Base-by-base conservation (phyloP, 179 eudicot genomes). In the Corrigiola litoralis region DNA sequence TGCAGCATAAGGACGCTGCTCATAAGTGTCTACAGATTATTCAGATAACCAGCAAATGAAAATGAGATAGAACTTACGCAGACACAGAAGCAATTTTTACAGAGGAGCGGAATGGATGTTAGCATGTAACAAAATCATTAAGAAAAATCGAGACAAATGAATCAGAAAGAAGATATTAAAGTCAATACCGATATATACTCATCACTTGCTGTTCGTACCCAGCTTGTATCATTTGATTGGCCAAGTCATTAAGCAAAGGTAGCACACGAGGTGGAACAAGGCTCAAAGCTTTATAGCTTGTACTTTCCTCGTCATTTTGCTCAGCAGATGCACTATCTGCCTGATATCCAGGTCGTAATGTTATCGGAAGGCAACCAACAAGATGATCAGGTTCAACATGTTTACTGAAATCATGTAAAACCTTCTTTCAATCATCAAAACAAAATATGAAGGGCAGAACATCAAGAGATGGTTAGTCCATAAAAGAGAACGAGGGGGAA, bases 381-480 rank as follows among this genome's bases (percentile, higher is more conserved):
- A 92, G 95, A 62, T 76, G 75, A 77, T 92, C 96, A 65, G 98
- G 90, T 73, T 92, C 95, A 61, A 92, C 76, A 36, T 95, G 90
- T 74, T 92, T 92, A 71, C 98, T 92, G 87, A 70, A 81, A 84
- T 62, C 25, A 20, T 9, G 0, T 8, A 28, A 23, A 38, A 58
- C 24, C 0, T 11, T 18, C 28, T 20, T 2, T 34, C 28, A 34
- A 56, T 56, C 45, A 56, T 20, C 45, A 72, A 18, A 11, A 4
- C 1, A 5, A 34, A 40, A 41, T 45, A 14, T 51, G 38, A 32
- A 52, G 53, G 16, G 46, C 34, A 7, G 0, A 18, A 18, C 21
- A n/a, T 6, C 45, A 16, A 2, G 33, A 16, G 44, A 56, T 27
- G 2, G 24, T 14, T 32, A 25, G 48, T 11, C 1, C 25, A 5